These are phyloP conservation scores for Cyberlindnera misumaiensis DNA, from an alignment of 805 yeast species.

Conservation along the genomic window DNA sequence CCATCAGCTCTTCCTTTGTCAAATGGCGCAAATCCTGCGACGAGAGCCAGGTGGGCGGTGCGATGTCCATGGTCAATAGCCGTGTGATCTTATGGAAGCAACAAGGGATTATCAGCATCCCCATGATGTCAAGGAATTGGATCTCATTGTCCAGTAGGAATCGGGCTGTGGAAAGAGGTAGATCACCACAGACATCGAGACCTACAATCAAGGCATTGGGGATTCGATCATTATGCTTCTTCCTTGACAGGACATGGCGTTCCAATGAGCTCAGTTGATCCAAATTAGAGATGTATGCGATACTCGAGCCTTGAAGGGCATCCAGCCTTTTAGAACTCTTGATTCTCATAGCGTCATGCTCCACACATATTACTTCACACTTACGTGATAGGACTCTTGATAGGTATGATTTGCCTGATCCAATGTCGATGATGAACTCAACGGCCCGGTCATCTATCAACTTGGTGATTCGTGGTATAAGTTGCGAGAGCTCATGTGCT, in stretches of 20 bases:
- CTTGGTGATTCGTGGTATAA: conserved; percentile 1
- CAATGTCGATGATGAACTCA: conserved; percentile 13
- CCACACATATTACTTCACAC: conserved; percentile 6
- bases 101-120: conserved; percentile 9
- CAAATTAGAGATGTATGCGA: conserved; percentile 1
- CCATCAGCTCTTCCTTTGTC: neutral
- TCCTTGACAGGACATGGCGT: conserved; percentile 3
- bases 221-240: neutral
- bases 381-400: conserved; percentile 4
- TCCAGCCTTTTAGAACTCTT: conserved; percentile 6
- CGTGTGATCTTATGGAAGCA: conserved; percentile 10
- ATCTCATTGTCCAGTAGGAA: neutral
- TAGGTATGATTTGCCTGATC: conserved; percentile 8
- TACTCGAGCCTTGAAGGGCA: neutral
- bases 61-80: conserved; percentile 1
- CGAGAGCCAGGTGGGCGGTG: neutral
- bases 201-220: conserved; percentile 11
- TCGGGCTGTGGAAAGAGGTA: neutral
- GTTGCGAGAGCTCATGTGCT: conserved; percentile 8
- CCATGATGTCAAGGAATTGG: conserved; percentile 1
- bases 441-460: neutral
- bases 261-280: neutral
- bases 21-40: conserved; percentile 8
- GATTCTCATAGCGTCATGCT: neutral
- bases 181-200: conserved; percentile 13